phyloP scores from a whole-genome alignment of 768 basidiomycete genomes.

The Tylopilus rubrobrunneus region DNA sequence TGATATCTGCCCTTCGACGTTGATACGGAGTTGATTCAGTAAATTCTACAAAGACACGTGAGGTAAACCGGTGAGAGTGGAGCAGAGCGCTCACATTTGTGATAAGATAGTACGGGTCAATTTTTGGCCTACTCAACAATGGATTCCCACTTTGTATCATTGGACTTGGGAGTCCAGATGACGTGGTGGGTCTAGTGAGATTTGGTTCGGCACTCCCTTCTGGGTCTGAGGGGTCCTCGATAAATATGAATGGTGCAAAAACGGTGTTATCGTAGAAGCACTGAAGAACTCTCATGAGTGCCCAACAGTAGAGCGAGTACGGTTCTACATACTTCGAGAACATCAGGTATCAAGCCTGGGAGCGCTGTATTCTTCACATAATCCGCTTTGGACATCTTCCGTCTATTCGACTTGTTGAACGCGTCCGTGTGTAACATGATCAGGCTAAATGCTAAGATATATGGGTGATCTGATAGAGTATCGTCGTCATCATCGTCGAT shows the following conservation, averaged over 20 bases:
- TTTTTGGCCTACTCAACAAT: constrained; percentile 57
- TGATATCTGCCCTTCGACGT: constrained; percentile 58
- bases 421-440: constrained; percentile 99
- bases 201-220: constrained; percentile 45
- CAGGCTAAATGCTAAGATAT: constrained; percentile 93
- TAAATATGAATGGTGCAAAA: constrained; percentile 93
- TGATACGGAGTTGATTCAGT: constrained; percentile 63
- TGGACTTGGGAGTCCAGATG: constrained; percentile 27
- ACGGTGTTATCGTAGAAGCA: constrained; percentile 97
- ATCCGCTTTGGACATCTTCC: constrained; percentile 94
- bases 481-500: background rate
- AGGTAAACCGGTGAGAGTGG: constrained; percentile 1
- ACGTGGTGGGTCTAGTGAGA: constrained; percentile 38
- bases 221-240: constrained; percentile 82
- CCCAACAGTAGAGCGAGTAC: background rate
- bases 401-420: constrained; percentile 96
- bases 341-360: constrained; percentile 76
- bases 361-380: constrained; percentile 91
- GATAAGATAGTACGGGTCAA: constrained; percentile 93
- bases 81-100: constrained; percentile 51
- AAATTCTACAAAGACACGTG: constrained; percentile 44
- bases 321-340: constrained; percentile 68
- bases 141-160: constrained; percentile 32
- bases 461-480: constrained; percentile 71
- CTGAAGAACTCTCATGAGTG: constrained; percentile 35